A percentile compares a stretch with the other conserved stretches of the same genome.
These are phyloP conservation scores for Metschnikowia lachancei DNA, from an alignment of 805 yeast genomes.

Conservation along the genomic window DNA sequence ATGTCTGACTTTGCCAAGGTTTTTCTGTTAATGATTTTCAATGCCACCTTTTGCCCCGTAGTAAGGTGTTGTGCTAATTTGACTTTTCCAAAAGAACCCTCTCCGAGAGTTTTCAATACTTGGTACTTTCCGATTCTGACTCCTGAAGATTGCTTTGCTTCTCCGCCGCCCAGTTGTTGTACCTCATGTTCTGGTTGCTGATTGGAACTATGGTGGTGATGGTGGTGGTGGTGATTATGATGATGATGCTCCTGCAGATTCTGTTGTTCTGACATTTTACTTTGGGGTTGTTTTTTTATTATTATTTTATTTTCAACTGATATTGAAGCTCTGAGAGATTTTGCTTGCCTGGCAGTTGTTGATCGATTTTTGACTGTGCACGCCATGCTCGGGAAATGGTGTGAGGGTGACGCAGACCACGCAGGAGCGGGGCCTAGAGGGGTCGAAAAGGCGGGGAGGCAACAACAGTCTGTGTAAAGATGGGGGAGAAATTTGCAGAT, in stretches of 20 bases:
- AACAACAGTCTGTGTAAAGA: background rate
- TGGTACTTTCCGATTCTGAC: conserved; percentile 85
- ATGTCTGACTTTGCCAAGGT: conserved; percentile 91
- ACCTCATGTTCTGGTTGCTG: conserved; percentile 11
- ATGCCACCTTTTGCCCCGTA: conserved; percentile 89
- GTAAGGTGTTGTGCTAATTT: conserved; percentile 85
- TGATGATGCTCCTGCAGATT: conserved; percentile 9
- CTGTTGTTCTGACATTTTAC: conserved; percentile 15
- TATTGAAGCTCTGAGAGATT: background rate
- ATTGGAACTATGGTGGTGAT: conserved; percentile 7
- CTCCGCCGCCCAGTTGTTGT: conserved; percentile 5
- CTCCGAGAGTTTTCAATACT: conserved; percentile 88
- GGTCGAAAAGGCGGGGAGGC: conserved; percentile 3
- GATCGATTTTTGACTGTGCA: conserved; percentile 9
- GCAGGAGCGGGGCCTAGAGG: conserved; percentile 3
- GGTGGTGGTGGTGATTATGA: conserved; percentile 8
- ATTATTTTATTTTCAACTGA: background rate
- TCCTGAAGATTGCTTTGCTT: conserved; percentile 30
- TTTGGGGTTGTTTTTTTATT: too few relatives aligned
- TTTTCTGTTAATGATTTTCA: conserved; percentile 88
- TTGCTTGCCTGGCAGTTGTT: conserved; percentile 9
- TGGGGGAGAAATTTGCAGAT: too few relatives aligned
- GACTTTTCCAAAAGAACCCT: conserved; percentile 96
- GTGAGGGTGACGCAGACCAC: conserved; percentile 9
- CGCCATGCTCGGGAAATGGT: conserved; percentile 3